Percentiles rank a stretch among this genome's conserved stretches.
Conservation (phyloP, 2,329 filamentous ascomycete species). For the Alternaria conjuncta region DNA sequence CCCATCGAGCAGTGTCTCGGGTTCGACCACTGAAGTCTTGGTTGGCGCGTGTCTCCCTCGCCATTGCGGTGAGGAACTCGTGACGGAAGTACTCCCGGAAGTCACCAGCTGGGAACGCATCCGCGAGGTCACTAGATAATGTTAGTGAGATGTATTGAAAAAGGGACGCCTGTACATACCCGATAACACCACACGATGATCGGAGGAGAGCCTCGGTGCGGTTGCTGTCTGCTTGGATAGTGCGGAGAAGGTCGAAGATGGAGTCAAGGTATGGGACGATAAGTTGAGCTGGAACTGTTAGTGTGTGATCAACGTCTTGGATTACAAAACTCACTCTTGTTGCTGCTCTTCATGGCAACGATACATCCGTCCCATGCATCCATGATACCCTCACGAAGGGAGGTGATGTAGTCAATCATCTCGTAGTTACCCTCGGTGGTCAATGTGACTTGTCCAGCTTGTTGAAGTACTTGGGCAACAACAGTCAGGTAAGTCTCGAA, state of each 20-base stretch:
- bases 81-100: conserved; percentile 83
- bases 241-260: conserved; percentile 86
- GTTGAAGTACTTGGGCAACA: conserved; percentile 91
- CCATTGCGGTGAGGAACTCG: conserved; percentile 88
- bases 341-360: conserved; percentile 85
- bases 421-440: conserved; percentile 84
- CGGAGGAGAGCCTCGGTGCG: conserved; percentile 90
- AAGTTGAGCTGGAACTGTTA: conserved; percentile 63
- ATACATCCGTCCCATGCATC: conserved; percentile 99
- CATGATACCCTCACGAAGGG: conserved; percentile 95
- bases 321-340: conserved; percentile 67
- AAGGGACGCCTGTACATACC: conserved; percentile 63
- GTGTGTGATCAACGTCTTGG: conserved; percentile 10
- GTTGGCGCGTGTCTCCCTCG: conserved; percentile 90
- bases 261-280: conserved; percentile 80
- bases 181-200: conserved; percentile 96
- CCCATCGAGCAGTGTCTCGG: conserved; percentile 94
- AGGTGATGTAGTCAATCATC: conserved; percentile 96
- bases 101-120: conserved; percentile 90
- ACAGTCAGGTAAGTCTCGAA: conserved; percentile 94
- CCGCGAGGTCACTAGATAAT: conserved; percentile 78
- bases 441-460: conserved; percentile 83
- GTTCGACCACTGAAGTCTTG: conserved; percentile 85
- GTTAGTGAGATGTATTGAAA: conserved; percentile 44
- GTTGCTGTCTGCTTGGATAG: conserved; percentile 81